phyloP scores from a whole-genome alignment of 1,284 basidiomycete genomes.

The Malassezia psittaci region DNA sequence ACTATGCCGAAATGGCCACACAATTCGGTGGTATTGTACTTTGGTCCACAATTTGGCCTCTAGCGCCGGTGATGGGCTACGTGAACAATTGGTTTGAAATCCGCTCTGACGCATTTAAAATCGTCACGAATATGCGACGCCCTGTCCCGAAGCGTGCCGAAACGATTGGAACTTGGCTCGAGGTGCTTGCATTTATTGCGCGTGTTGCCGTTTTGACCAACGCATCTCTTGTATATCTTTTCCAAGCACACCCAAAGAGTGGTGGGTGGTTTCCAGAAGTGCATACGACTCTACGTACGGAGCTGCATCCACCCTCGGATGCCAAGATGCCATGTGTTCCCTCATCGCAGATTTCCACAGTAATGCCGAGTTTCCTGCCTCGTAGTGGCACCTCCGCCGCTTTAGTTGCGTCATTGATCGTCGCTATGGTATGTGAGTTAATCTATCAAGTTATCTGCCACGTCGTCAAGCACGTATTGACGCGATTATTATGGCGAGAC shows the following conservation, averaged over 20 bases:
- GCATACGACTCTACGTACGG: slow-evolving; percentile 22
- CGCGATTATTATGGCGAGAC: slow-evolving; percentile 35
- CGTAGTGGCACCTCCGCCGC: slow-evolving; percentile 23
- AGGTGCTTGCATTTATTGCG: slow-evolving; percentile 54
- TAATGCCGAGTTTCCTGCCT: slow-evolving; percentile 25
- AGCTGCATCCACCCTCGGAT: neutral
- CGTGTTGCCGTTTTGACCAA: slow-evolving; percentile 36
- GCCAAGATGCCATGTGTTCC: neutral
- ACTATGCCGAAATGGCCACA: slow-evolving; percentile 91
- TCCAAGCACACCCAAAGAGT: slow-evolving; percentile 14
- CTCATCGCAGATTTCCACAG: neutral
- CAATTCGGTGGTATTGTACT: slow-evolving; percentile 68
- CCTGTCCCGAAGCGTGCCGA: slow-evolving; percentile 77
- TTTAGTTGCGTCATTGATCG: slow-evolving; percentile 29
- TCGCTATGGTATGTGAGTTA: slow-evolving; percentile 41
- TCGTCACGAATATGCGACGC: slow-evolving; percentile 70
- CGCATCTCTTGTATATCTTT: slow-evolving; percentile 33
- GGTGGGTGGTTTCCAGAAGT: slow-evolving; percentile 23
- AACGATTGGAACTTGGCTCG: slow-evolving; percentile 87
- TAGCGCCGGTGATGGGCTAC: slow-evolving; percentile 55
- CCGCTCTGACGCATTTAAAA: slow-evolving; percentile 88
- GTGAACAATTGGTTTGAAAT: slow-evolving; percentile 81
- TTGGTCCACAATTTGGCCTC: slow-evolving; percentile 89
- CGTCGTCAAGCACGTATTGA: slow-evolving; percentile 30
- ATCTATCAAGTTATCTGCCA: slow-evolving; percentile 28